Base-by-base conservation (phyloP, 2,329 filamentous ascomycete species). In the Fusarium haematococcum region DNA sequence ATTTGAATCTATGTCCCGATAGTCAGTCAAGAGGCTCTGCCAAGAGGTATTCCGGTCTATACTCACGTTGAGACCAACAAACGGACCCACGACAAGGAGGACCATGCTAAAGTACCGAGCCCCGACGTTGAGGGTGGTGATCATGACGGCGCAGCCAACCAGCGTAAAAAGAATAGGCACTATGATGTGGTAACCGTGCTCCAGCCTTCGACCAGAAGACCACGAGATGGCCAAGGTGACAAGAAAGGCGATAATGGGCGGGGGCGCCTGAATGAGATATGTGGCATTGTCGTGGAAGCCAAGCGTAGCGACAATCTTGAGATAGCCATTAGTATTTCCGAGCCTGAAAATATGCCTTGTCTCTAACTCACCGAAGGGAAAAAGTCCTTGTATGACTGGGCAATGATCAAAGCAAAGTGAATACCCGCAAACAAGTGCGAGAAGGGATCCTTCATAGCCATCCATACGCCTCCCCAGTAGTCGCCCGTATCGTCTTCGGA, bases 351-450 rank as follows among this genome's bases (percentile, higher is more conserved):
- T 11, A 1, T 7, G 13, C 9, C 9, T 7, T 14, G 37, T 11
- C 4, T 18, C 1, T 5, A 4, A 56, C 77, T 61, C 10, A 80
- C 78, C 50, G 84, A 85, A 6, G 85, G 85, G 63, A 84, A 83
- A 77, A 86, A 86, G 62, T 84, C 83, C 64, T 85, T 85, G 76
- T 83, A 84, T 0, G 83, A 82, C 67, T 77, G 78, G 0, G 81
- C 84, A 2, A 86, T 81, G n/a, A 87, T 85, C 30, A 87, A 83
- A 18, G 80, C 81, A 9, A 85, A 85, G 58, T 85, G 84, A 48
- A 85, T 83, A 1, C 74, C 65, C 0, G 80, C 80, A 61, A 85
- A 85, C 18, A 81, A 70, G 75, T 82, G 84, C 0, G 83, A 81
- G 33, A 84, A 84, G 0, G 82, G 82, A 32, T 85, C 83, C 30